phyloP scores from a whole-genome alignment of 2,329 filamentous ascomycete genomes.

The Fusarium mexicanum region DNA sequence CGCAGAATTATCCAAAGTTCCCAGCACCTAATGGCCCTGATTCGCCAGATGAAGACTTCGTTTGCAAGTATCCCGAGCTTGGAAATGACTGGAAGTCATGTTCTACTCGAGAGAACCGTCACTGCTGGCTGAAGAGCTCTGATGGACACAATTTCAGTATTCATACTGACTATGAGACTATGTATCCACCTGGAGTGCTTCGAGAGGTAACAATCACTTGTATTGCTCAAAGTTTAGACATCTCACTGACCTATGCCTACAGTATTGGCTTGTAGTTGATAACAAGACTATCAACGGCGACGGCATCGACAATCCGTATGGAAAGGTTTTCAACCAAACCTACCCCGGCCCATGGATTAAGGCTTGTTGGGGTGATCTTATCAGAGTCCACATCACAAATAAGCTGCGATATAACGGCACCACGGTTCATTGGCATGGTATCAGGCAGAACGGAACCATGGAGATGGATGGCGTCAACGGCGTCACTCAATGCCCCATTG shows the following conservation, averaged over 20 bases:
- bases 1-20: neutral
- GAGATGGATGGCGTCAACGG: neutral
- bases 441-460: neutral
- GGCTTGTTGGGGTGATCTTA: neutral
- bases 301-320: neutral
- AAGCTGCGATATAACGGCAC: neutral
- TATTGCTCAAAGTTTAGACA: too few species aligned
- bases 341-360: neutral
- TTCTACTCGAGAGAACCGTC: neutral
- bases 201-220: neutral
- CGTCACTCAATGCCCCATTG: neutral
- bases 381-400: neutral
- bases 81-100: conserved; percentile 4
- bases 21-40: conserved; percentile 7
- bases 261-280: neutral
- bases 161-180: conserved; percentile 5
- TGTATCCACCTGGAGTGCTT: neutral
- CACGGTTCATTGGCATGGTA: neutral
- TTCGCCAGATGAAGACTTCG: neutral
- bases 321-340: conserved; percentile 2
- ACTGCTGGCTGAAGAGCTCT: conserved; percentile 3
- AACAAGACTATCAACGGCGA: conserved; percentile 7
- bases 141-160: neutral
- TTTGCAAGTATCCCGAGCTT: conserved; percentile 1
- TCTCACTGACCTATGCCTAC: neutral